Evolutionary conservation across 164 flowering plant genomes (phyloP), one percentile per base, ranked within the genome.

Genomic region (Santalum album): DNA sequence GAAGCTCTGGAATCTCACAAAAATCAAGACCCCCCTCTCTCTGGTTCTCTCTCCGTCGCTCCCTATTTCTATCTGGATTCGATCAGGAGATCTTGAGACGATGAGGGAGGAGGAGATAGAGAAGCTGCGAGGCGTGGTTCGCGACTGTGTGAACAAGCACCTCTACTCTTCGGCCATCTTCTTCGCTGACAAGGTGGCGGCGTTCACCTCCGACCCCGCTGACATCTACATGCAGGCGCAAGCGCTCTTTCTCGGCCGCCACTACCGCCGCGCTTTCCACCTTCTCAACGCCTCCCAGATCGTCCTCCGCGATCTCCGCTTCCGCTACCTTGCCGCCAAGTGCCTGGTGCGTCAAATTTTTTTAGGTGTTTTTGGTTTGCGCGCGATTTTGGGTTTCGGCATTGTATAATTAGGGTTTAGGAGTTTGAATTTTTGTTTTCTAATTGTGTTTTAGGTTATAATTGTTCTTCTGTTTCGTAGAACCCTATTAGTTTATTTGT

Each of bases 171-270:
- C 99, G 11, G 99, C 99, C 46, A 87, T 87, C 45, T 94, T 94
- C 80, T 94, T 94, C 59, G 95, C 99, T 53, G 99, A 94, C 60
- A 94, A 94, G 56, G 88, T 94, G 25, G 95, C 90, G 20, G 97
- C 92, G 32, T 65, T 90, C 59, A 94, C 99, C 4, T 68, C 77
- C 50, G 96, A 94, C 64, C 92, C 97, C 3, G 92, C 96, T 44
- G 97, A 94, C 59, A 75, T 90, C 44, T 90, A 94, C 67, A 89
- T 90, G 97, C 96, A 87, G 62, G 99, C 97, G 0, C 99, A 94
- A 66, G 94, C 97, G 4, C 82, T 79, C 52, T 80, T 75, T 61
- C 74, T 76, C 22, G 81, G 75, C 35, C 76, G 78, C 64, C 80
- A 82, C 53, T 80, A 56, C 53, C 84, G 79, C 53, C 85, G 82